Evolutionary conservation across 1,284 basidiomycete genomes (phyloP), one percentile per base, ranked within the genome.

Genomic region (Apiotrichum akiyoshidainum): DNA sequence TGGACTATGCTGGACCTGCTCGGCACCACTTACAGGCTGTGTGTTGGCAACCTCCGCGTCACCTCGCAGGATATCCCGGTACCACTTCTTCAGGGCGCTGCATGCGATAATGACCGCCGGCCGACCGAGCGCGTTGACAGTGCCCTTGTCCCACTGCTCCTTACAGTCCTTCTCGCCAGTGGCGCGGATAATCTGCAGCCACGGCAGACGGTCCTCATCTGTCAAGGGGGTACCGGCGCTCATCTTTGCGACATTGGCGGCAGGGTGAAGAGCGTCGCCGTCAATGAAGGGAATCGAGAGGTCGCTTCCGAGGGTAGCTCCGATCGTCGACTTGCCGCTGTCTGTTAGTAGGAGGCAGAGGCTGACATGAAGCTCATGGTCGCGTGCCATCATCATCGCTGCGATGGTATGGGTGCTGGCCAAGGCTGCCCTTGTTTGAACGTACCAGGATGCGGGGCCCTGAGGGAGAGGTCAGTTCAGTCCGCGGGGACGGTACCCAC

Each of bases 301-400:
- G 16, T 81, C 79, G 40, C 78, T 68, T 14, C 88, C 83, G 31
- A 95, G 80, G 5, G 85, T 84, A 5, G 71, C 65, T 0, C 89
- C 92, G 11, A 95, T 82, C 0, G 92, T 95, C 4, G 89, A 89
- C 77, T 96, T 96, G n/a, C 93, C 92, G 45, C 88, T 79, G 62
- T n/a, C n/a, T 19, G 40, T 16, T 16, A 14, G 35, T 31, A 31
- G 39, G 50, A 35, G 45, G 40, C 11, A 41, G 35, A 7, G 26
- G 7, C 26, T 31, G 26, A 7, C 4, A 31, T 31, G 26, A 4
- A 31, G 26, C 4, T 7, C 26, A 31, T 31, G 26, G 26, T 31
- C 26, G 26, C 26, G 26, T 7, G 26, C 26, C 26, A 31, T 31
- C 7, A 7, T 31, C 26, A 31, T 7, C 7, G 26, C 26, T 31